Evolutionary conservation across 176 grass and related monocot species (phyloP).

Genomic region (sorghum (Sorghum bicolor)): Sorghum_bicolor_NCBIv3 NC_012873.2:60267501-60268000

Average conservation of each 20-base stretch:
- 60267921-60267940: constrained; percentile 89
- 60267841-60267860: constrained; percentile 68
- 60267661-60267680: not conserved
- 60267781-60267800: not conserved
- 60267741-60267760: not conserved
- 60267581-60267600: constrained; percentile 88
- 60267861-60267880: constrained; percentile 89
- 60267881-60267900: constrained; percentile 98
- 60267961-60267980: constrained; percentile 81
- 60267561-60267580: constrained; percentile 82
- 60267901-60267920: constrained; percentile 92
- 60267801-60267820: not conserved
- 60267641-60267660: not conserved
- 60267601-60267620: not conserved
- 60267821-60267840: constrained; percentile 9
- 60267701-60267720: constrained; percentile 5
- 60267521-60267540: constrained; percentile 94
- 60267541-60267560: constrained; percentile 85
- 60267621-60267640: not conserved
- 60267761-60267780: not conserved
- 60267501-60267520: constrained; percentile 84
- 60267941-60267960: constrained; percentile 77
- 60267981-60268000: constrained; percentile 93
- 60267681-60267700: constrained; percentile 9
- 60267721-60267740: not conserved